Evolutionary conservation across 1,284 basidiomycete species (phyloP).

Genomic region (Mrakiaceae sp.): DNA sequence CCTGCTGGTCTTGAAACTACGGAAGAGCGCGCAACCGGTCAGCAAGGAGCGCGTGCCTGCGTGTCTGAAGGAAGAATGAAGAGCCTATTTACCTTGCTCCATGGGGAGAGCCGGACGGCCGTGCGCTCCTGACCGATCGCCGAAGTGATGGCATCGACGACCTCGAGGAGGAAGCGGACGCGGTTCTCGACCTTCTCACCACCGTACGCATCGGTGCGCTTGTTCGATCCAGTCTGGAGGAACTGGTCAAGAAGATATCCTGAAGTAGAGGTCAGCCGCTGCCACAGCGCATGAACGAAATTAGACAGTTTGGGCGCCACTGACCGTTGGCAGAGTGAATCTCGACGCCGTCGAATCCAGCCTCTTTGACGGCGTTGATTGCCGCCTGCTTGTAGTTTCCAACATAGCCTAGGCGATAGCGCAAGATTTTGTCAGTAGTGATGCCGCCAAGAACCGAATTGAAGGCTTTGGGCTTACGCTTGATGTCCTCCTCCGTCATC

Average conservation of each 20-base stretch:
- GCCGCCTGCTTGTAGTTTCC: conserved; percentile 42
- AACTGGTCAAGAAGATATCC: conserved; percentile 39
- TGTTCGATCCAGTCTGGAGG: conserved; percentile 43
- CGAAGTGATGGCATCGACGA: conserved; percentile 40
- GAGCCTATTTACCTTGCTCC: too few species aligned
- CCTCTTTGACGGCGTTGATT: conserved; percentile 41
- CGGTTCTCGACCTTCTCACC: conserved; percentile 46
- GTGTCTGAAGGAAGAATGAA: too few species aligned
- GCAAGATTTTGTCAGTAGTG: too few species aligned
- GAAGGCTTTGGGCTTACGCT: conserved; percentile 12
- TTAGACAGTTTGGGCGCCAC: too few species aligned
- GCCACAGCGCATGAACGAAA: too few species aligned
- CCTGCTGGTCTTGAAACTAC: conserved; percentile 23
- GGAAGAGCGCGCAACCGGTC: neutral
- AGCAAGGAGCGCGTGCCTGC: too few species aligned
- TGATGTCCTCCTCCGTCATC: conserved; percentile 28
- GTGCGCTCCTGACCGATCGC: conserved; percentile 43
- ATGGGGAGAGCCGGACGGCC: conserved; percentile 41
- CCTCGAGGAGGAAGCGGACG: conserved; percentile 42
- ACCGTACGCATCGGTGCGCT: conserved; percentile 50
- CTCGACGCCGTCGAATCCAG: conserved; percentile 58
- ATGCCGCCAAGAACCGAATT: too few species aligned
- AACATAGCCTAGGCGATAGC: conserved; percentile 28
- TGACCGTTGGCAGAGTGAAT: too few species aligned
- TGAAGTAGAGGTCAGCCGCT: too few species aligned